A percentile compares a stretch with the other conserved stretches of the same genome.
Conservation (phyloP, 106 monocot genomes). For the Narthecium ossifragum region DNA sequence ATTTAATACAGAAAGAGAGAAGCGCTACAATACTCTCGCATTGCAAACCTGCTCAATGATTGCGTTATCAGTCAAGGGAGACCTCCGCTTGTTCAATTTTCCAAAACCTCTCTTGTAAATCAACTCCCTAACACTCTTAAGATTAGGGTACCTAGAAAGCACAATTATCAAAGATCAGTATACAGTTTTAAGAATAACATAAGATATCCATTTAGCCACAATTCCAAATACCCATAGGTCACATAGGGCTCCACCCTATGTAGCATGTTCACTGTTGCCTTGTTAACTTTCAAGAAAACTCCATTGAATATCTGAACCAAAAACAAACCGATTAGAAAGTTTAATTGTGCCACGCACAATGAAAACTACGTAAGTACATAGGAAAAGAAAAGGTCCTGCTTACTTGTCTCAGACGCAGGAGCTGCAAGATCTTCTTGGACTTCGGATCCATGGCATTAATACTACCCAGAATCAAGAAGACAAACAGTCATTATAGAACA, state of each 20-base stretch:
- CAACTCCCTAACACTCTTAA: constrained; percentile 41
- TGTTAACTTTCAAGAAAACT: constrained; percentile 63
- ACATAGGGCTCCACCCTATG: constrained; percentile 65
- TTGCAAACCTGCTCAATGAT: constrained; percentile 31
- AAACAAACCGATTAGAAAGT: no score
- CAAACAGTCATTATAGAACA: no score
- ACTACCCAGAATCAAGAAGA: constrained; percentile 8
- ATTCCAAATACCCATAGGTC: constrained; percentile 40
- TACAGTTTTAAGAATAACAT: background rate
- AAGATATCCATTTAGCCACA: background rate
- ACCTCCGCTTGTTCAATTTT: constrained; percentile 40
- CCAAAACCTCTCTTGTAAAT: constrained; percentile 43
- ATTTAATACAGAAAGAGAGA: background rate
- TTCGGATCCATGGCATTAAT: constrained; percentile 48
- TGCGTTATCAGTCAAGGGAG: constrained; percentile 30
- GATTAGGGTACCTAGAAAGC: constrained; percentile 28
- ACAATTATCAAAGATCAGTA: background rate
- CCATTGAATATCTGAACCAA: constrained; percentile 51
- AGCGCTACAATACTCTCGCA: background rate
- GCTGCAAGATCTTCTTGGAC: constrained; percentile 35
- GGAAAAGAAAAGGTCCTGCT: no score
- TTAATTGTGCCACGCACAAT: no score
- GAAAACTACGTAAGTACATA: no score
- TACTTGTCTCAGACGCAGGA: constrained; percentile 40
- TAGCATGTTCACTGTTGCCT: constrained; percentile 58